Evolutionary conservation across 2,329 filamentous ascomycete species (phyloP), one percentile per base, ranked within the genome.

Genomic region (Fusarium sp.): DNA sequence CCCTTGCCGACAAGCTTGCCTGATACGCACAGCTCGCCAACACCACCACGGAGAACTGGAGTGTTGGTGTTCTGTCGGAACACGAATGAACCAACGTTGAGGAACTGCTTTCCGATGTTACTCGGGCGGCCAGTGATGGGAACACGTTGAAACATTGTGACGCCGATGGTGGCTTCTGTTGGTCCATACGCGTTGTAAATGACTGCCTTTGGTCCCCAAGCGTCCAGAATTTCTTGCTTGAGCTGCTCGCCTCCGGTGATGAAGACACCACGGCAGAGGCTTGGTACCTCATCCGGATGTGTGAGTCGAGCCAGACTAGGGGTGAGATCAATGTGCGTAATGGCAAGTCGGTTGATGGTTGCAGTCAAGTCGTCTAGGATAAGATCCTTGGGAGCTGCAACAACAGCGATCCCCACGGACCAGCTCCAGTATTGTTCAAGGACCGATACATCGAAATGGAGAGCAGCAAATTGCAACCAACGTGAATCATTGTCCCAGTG

Each of bases 371-470:
- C 94, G 76, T 97, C 94, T 37, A 98, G 92, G 1, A 98, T 92
- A 2, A 98, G 80, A 80, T 98, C 95, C 74, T 94, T 90, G 1
- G 94, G 93, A 8, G 94, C 95, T 3, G 94, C 92, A 2, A 96
- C 93, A 1, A 98, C 89, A 5, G 93, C 92, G 30, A 98, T 95
- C 2, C 95, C 95, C 1, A 97, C 93, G 32, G 93, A 95, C 95
- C 95, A 98, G 67, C 92, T 97, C 95, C 95, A 98, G 81, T 96
- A 98, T 78, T 98, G 95, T 80, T 98, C 95, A 0, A 98, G 87
- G 0, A 98, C 93, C 2, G 94, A 97, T 5, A 98, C 95, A 77
- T 98, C 96, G 71, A 98, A 98, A 81, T 98, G 96, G 66, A 98
- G 94, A 0, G 95, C 95, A 1, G 96, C 96, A 79, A 98, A 98